Conservation (phyloP, 2,329 filamentous ascomycete species). For the Pestalotiopsis sp. region DNA sequence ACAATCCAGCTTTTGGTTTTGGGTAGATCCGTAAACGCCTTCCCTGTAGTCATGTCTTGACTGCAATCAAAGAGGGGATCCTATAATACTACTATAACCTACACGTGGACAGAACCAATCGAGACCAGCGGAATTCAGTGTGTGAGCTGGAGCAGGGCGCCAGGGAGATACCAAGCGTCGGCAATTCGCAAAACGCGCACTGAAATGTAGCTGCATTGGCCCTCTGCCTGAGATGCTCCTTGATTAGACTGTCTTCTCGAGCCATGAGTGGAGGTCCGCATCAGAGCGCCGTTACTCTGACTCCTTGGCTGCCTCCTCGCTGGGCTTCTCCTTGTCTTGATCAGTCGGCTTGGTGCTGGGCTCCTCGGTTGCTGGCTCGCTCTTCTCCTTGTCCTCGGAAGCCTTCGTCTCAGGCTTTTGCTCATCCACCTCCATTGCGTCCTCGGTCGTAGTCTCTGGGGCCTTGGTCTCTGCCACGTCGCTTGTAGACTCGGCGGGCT, state of each 20-base stretch:
- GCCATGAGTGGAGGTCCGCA: too few species aligned
- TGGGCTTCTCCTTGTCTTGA: background rate
- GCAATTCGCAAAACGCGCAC: too few species aligned
- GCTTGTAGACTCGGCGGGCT: conserved; percentile 6
- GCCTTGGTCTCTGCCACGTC: background rate
- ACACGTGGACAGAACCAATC: background rate
- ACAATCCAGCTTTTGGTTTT: background rate
- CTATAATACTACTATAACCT: background rate
- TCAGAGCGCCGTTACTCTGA: background rate
- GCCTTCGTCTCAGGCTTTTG: conserved; percentile 4
- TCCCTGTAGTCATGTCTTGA: background rate
- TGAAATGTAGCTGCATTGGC: too few species aligned
- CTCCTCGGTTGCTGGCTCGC: background rate
- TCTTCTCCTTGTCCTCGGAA: background rate
- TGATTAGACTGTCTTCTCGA: too few species aligned
- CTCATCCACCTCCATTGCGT: conserved; percentile 14
- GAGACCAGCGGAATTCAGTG: background rate
- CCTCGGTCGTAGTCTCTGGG: background rate
- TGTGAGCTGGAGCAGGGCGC: background rate
- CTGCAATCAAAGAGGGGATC: background rate
- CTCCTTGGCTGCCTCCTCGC: background rate
- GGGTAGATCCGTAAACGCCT: background rate
- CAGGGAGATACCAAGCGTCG: too few species aligned
- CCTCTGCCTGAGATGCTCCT: too few species aligned
- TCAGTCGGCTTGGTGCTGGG: conserved; percentile 1